Conservation (phyloP, 306 rosid genomes). For the Luffa aegyptiaca region DNA sequence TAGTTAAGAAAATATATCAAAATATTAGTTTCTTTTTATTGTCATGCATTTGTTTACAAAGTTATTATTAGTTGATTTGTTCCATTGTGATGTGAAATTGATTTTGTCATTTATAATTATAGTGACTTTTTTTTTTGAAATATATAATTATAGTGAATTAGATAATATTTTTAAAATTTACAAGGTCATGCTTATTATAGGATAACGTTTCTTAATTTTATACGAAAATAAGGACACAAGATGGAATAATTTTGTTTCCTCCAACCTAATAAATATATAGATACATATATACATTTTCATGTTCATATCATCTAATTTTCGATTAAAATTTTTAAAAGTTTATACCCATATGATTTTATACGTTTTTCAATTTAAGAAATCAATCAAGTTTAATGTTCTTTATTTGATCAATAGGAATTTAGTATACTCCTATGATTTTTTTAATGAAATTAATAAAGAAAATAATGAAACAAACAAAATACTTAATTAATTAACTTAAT, state of each 20-base stretch:
- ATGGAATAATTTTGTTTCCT: background rate
- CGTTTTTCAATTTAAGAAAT: too few species aligned
- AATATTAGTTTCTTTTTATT: background rate
- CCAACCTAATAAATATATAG: background rate
- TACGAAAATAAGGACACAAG: background rate
- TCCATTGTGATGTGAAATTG: background rate
- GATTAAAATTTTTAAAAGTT: too few species aligned
- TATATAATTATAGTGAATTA: too few species aligned
- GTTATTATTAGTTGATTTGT: background rate
- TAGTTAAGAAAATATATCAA: background rate
- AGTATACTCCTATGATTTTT: background rate
- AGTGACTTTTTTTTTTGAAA: too few species aligned
- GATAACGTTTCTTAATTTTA: background rate
- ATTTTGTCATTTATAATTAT: background rate
- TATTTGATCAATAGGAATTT: too few species aligned
- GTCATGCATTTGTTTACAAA: background rate
- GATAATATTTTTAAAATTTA: background rate
- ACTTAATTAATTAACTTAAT: background rate
- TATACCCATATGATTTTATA: too few species aligned
- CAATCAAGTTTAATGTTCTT: too few species aligned
- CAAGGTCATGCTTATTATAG: background rate
- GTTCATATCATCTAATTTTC: too few species aligned
- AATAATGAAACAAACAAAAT: background rate
- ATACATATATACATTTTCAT: background rate
- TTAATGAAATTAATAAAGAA: background rate